Evolutionary conservation across 352 stramenopile species (phyloP), one percentile per base, ranked within the genome.

Genomic region (Phytophthora kernoviae): DNA sequence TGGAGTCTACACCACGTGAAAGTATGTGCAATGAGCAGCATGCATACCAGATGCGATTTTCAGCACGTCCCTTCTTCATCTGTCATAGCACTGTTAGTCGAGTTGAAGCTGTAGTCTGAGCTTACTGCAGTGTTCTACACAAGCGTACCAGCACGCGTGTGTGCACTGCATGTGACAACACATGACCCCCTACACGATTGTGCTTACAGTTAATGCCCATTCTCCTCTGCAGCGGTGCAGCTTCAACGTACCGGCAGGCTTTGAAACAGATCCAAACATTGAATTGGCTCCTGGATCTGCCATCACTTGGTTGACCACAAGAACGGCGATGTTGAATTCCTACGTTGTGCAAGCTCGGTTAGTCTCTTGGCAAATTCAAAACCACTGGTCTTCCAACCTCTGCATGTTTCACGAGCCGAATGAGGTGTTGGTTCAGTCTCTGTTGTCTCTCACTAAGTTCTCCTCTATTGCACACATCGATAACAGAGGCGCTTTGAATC

Each of bases 161-260:
- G 48, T 98, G 98, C 10, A 94, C 97, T 20, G 97, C 97, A 71
- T 99, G 98, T 2, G 98, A 98, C 58, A 99, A 98, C 51, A 99
- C 81, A 48, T 94, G 82, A 5, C 85, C 87, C 54, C 83, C 78
- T 88, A 47, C 14, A 42, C 42, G 47, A 47, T 36, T 17, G 6
- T 27, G 51, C 4, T 21, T 34, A 34, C 3, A 6, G 24, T 64
- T 36, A 45, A 20, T 18, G 20, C 7, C 12, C 11, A 18, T 22
- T 48, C 20, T 21, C 41, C 21, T 17, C 12, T n/a, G 5, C 30
- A n/a, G 15, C 27, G 74, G 61, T 14, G 62, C 61, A 15, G 70
- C 30, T 48, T 27, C 10, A 11, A 54, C 75, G 18, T 76, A 80
- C 88, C 90, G 21, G 93, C 84, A 34, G 91, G 88, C 43, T 97